phyloP scores from a whole-genome alignment of 371 early-diverging fungal genomes.

The Umbelopsis sp. region DNA sequence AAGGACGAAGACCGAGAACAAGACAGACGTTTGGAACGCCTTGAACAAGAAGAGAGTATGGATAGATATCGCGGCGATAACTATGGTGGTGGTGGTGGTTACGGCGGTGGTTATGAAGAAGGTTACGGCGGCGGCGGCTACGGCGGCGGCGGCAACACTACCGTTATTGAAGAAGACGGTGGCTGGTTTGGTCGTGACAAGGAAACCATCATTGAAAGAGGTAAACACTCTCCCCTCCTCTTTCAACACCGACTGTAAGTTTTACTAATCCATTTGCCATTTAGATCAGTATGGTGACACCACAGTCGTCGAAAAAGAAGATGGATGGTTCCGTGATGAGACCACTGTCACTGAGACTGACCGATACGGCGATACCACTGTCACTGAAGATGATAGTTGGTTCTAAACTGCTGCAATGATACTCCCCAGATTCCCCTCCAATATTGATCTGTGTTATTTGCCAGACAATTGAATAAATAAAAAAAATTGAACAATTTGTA shows the following conservation, averaged over 20 bases:
- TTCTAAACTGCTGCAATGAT: conserved; percentile 20
- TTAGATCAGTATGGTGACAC: conserved; percentile 43
- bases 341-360: conserved; percentile 37
- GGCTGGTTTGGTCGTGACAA: conserved; percentile 41
- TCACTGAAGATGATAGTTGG: conserved; percentile 31
- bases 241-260: neutral
- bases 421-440: neutral
- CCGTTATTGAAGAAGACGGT: conserved; percentile 46
- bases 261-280: neutral
- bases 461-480: neutral
- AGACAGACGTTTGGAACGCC: conserved; percentile 31
- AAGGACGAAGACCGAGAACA: conserved; percentile 38
- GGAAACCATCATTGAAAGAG: conserved; percentile 36
- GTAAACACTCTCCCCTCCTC: conserved; percentile 16
- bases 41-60: conserved; percentile 33
- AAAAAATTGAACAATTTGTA: no score
- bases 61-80: conserved; percentile 24
- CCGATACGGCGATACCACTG: conserved; percentile 36
- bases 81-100: conserved; percentile 21
- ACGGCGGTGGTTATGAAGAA: conserved; percentile 22
- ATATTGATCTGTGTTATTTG: neutral
- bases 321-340: conserved; percentile 38
- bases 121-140: conserved; percentile 22
- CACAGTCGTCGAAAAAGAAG: conserved; percentile 31
- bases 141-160: conserved; percentile 27